These are phyloP conservation scores for Phytophthora colocasiae DNA, from an alignment of 352 stramenopile species.

Conservation along the genomic window DNA sequence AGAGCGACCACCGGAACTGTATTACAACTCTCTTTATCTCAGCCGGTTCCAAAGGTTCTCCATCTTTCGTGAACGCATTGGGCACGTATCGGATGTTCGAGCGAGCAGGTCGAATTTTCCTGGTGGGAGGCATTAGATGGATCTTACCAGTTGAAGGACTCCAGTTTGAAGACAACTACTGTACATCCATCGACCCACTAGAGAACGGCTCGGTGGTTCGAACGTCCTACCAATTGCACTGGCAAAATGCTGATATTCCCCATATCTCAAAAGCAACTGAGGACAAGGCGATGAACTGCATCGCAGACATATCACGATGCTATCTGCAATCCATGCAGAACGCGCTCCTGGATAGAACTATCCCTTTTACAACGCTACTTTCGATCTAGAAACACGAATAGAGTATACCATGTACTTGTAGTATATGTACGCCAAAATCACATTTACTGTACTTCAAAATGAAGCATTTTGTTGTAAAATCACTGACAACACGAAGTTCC, in stretches of 20 bases:
- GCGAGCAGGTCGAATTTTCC: not conserved
- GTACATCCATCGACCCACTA: not conserved
- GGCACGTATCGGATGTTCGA: not conserved
- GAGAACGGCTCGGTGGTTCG: not conserved
- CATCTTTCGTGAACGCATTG: not conserved
- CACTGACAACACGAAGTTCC: too few species aligned
- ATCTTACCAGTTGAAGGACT: not conserved
- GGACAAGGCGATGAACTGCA: not conserved
- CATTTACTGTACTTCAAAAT: not conserved
- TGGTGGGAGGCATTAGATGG: not conserved
- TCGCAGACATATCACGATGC: not conserved
- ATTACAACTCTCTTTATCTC: not conserved
- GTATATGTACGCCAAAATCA: not conserved
- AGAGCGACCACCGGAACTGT: not conserved
- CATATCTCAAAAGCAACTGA: not conserved
- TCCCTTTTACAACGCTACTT: not conserved
- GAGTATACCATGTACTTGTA: not conserved
- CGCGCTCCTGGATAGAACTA: not conserved
- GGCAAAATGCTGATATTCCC: too few species aligned
- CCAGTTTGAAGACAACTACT: not conserved
- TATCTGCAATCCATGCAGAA: not conserved
- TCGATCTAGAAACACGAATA: not conserved
- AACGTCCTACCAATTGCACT: not conserved
- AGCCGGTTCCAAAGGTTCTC: not conserved
- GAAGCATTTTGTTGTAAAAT: not conserved